Evolutionary conservation across 768 basidiomycete genomes (phyloP).

Genomic region (Leccinum ochraceum): DNA sequence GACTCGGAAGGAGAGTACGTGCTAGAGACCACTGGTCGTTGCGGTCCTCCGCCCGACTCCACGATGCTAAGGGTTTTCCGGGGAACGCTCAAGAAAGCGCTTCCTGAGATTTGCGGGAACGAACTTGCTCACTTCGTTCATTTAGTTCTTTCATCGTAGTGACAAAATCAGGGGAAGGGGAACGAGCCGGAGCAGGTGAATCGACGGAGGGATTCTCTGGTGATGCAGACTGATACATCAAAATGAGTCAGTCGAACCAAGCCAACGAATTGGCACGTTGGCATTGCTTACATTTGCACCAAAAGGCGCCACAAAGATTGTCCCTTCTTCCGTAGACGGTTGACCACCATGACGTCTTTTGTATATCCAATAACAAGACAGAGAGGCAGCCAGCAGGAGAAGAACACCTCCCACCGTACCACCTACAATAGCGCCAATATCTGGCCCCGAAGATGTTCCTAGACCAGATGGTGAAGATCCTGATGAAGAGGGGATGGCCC

Average conservation of each 20-base stretch:
- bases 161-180: neutral
- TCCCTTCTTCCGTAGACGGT: neutral
- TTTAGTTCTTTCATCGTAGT: neutral
- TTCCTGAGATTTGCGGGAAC: neutral
- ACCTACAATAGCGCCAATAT: conserved; percentile 9
- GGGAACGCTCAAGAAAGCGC: neutral
- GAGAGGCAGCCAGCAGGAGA: neutral
- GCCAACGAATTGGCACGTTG: neutral
- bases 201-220: too few relatives aligned
- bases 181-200: too few relatives aligned
- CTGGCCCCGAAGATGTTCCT: neutral
- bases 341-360: neutral
- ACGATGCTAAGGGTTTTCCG: neutral
- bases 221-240: too few relatives aligned
- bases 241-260: neutral
- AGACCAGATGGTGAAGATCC: too few relatives aligned
- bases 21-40: too few relatives aligned
- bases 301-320: neutral
- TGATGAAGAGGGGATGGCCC: too few relatives aligned
- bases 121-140: neutral
- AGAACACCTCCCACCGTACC: conserved; percentile 5
- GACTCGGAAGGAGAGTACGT: neutral
- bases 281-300: neutral
- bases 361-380: neutral
- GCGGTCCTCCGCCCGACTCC: neutral